A percentile compares a stretch with the other conserved stretches of the same genome.
phyloP scores from a whole-genome alignment of 176 grass and related monocot genomes.

The Hyparrhenia diplandra region DNA sequence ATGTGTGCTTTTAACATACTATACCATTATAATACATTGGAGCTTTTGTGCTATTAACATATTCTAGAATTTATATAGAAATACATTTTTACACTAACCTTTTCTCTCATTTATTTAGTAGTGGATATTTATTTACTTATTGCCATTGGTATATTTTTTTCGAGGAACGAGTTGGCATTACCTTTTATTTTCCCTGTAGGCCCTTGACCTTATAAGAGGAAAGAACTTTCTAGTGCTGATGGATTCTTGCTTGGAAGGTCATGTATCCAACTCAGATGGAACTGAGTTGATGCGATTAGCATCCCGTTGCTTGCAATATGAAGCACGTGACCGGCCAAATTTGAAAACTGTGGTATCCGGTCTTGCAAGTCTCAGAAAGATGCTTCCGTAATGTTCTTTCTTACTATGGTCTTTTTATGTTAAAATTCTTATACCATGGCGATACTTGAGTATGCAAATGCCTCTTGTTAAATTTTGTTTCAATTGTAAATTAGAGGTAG shows the following conservation, averaged over 20 bases:
- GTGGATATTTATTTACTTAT: neutral
- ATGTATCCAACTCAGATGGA: slow-evolving; percentile 75
- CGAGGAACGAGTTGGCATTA: neutral
- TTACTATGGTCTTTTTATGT: neutral
- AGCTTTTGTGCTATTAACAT: neutral
- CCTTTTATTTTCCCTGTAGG: slow-evolving; percentile 40
- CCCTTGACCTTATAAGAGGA: slow-evolving; percentile 78
- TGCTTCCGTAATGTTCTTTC: slow-evolving; percentile 48
- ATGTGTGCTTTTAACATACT: neutral
- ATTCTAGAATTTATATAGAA: neutral
- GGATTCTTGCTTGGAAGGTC: slow-evolving; percentile 92
- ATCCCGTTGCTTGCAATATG: slow-evolving; percentile 81
- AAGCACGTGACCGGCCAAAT: slow-evolving; percentile 71
- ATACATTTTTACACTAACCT: neutral
- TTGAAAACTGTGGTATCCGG: slow-evolving; percentile 64
- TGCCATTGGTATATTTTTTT: neutral
- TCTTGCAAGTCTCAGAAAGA: slow-evolving; percentile 79
- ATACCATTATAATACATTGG: neutral
- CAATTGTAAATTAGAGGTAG: slow-evolving; percentile 10
- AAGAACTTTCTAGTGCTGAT: slow-evolving; percentile 64
- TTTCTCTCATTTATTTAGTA: neutral
- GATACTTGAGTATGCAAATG: neutral
- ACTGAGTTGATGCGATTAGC: slow-evolving; percentile 66
- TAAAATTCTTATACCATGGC: slow-evolving; percentile 11
- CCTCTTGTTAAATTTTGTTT: neutral